These are phyloP conservation scores for Mariannaea sp. DNA, from an alignment of 2,329 filamentous ascomycete genomes.

Conservation along the genomic window DNA sequence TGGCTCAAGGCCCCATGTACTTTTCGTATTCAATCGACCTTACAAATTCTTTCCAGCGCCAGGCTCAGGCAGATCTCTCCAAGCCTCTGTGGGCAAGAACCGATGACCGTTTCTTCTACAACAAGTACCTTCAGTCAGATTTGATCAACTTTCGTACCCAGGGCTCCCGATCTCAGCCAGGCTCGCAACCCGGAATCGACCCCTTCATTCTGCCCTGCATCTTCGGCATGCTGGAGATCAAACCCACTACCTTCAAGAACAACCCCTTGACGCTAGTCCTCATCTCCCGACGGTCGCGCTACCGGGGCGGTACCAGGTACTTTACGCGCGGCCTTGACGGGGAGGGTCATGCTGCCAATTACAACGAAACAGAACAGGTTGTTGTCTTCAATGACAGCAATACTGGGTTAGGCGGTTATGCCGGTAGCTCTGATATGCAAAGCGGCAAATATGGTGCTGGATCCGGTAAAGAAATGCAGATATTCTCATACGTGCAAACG, in stretches of 20 bases:
- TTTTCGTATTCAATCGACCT: slow-evolving; percentile 98
- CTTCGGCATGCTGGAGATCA: slow-evolving; percentile 94
- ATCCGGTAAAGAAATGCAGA: slow-evolving; percentile 76
- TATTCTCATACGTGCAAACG: slow-evolving; percentile 94
- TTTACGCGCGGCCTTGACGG: slow-evolving; percentile 95
- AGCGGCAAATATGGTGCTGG: slow-evolving; percentile 68
- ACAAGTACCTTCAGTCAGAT: slow-evolving; percentile 88
- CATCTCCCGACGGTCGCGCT: slow-evolving; percentile 86
- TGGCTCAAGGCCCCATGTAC: slow-evolving; percentile 89
- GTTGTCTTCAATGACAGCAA: slow-evolving; percentile 84
- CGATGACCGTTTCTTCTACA: slow-evolving; percentile 99
- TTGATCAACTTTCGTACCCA: slow-evolving; percentile 82
- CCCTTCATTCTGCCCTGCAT: slow-evolving; percentile 95
- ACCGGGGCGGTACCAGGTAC: slow-evolving; percentile 89
- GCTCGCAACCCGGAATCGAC: slow-evolving; percentile 77
- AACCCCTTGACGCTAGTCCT: slow-evolving; percentile 83
- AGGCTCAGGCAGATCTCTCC: slow-evolving; percentile 74
- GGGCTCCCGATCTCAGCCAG: slow-evolving; percentile 66
- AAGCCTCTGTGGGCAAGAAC: slow-evolving; percentile 87
- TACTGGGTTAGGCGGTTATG: slow-evolving; percentile 78
- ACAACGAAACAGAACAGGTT: slow-evolving; percentile 97
- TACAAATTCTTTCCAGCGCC: slow-evolving; percentile 95
- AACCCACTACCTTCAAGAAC: slow-evolving; percentile 81
- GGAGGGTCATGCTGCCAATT: slow-evolving; percentile 94
- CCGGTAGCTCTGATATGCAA: slow-evolving; percentile 74